phyloP scores from a whole-genome alignment of 2,329 filamentous ascomycete genomes.

The Arthrobotrys sinensis region DNA sequence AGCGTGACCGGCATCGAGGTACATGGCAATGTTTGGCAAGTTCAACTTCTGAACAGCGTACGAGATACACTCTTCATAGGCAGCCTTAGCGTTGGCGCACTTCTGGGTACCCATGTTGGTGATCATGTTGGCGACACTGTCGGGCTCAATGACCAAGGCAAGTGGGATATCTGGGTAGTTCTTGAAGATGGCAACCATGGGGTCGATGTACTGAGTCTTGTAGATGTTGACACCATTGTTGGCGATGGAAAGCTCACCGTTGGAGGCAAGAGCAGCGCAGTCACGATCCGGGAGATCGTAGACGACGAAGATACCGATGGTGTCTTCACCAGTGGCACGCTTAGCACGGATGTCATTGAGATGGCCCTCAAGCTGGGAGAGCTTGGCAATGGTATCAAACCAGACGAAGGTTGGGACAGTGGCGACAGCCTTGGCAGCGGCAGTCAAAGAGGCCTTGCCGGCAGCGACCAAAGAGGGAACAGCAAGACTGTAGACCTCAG shows the following conservation, averaged over 20 bases:
- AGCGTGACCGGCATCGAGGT: constrained; percentile 74
- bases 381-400: constrained; percentile 72
- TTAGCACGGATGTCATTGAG: constrained; percentile 68
- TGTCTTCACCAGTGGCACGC: constrained; percentile 53
- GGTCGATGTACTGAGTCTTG: constrained; percentile 72
- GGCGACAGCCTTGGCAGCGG: constrained; percentile 70
- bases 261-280: constrained; percentile 74
- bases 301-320: constrained; percentile 70
- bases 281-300: constrained; percentile 75
- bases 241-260: constrained; percentile 73
- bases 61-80: constrained; percentile 71
- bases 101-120: constrained; percentile 72
- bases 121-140: constrained; percentile 75
- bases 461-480: constrained; percentile 76
- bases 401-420: constrained; percentile 73
- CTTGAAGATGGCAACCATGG: constrained; percentile 67
- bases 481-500: constrained; percentile 73
- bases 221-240: constrained; percentile 72
- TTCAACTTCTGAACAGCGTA: constrained; percentile 73
- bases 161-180: constrained; percentile 63
- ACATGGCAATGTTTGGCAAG: constrained; percentile 74
- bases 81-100: constrained; percentile 70
- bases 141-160: constrained; percentile 70
- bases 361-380: constrained; percentile 70
- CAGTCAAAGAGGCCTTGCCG: constrained; percentile 63